These are phyloP conservation scores for Piromyces finnis DNA, from an alignment of 192 early-diverging fungal species.

Conservation along the genomic window DNA sequence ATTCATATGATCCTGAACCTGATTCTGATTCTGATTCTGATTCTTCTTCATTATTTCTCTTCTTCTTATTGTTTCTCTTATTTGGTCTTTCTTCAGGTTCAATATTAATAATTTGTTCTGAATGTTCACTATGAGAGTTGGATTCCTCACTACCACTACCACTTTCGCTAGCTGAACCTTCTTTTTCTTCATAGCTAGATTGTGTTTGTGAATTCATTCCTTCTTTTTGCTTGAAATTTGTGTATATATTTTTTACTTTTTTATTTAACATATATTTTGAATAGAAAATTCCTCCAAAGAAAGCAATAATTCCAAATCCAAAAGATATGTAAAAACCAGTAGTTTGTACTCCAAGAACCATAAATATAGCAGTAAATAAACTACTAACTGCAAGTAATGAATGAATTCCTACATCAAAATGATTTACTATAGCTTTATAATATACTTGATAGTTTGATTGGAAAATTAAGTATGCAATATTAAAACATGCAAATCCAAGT, in stretches of 20 bases:
- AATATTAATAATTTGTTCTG: not conserved
- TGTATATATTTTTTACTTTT: not conserved
- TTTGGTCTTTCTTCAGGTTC: not conserved
- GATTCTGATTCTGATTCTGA: not conserved
- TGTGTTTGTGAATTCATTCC: not conserved
- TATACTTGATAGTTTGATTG: not conserved
- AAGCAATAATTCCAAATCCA: not conserved
- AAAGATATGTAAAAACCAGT: not conserved
- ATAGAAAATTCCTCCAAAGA: not conserved
- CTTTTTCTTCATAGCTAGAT: not conserved
- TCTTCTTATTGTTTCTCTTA: not conserved
- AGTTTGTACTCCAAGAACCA: not conserved
- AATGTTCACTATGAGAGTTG: not conserved
- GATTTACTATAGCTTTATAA: not conserved
- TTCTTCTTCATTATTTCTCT: not conserved
- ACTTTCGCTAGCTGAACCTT: not conserved
- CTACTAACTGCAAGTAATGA: not conserved
- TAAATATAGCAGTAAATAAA: not conserved
- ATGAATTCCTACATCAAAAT: not conserved
- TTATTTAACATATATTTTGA: not conserved
- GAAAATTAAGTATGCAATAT: not conserved
- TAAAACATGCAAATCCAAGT: not conserved
- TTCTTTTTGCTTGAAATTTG: not conserved
- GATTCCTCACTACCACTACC: not conserved
- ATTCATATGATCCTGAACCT: too few species aligned